phyloP scores from a whole-genome alignment of 2,329 filamentous ascomycete species.

The Fusarium protoensiforme region DNA sequence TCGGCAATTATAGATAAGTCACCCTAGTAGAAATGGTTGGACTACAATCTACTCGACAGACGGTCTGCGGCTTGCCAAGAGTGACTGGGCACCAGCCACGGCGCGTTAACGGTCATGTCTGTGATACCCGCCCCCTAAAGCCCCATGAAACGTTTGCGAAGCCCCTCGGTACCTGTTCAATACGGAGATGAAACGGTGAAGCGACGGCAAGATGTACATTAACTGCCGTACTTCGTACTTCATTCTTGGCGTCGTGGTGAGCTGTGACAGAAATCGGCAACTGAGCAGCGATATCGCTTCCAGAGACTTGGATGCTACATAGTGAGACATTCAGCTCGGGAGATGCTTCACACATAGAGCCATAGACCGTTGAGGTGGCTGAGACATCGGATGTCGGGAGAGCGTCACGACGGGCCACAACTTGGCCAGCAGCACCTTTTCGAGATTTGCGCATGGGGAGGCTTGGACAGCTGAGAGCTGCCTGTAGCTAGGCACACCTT shows the following conservation, averaged over 20 bases:
- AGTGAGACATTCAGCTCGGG: neutral
- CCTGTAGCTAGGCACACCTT: neutral
- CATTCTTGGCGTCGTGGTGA: neutral
- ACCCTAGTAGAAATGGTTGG: neutral
- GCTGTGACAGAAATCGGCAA: neutral
- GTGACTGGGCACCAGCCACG: neutral
- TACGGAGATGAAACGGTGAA: neutral
- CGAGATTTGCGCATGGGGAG: neutral
- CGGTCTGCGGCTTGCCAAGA: neutral
- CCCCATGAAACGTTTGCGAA: neutral
- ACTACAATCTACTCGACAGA: neutral
- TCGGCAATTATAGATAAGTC: neutral
- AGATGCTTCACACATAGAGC: neutral
- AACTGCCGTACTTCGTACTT: neutral
- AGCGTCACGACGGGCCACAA: neutral
- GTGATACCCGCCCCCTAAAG: neutral
- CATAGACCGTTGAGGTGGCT: neutral
- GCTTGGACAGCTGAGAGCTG: slow-evolving; percentile 4
- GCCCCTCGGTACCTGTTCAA: neutral
- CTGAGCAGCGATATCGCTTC: neutral
- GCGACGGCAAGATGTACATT: neutral
- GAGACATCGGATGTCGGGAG: neutral
- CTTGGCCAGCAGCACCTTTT: neutral
- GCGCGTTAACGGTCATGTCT: neutral
- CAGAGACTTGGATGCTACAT: neutral